A percentile compares a stretch with the other conserved stretches of the same genome.
These are phyloP conservation scores for Arthrobotrys iridis DNA, from an alignment of 2,329 filamentous ascomycete genomes.

Conservation along the genomic window DNA sequence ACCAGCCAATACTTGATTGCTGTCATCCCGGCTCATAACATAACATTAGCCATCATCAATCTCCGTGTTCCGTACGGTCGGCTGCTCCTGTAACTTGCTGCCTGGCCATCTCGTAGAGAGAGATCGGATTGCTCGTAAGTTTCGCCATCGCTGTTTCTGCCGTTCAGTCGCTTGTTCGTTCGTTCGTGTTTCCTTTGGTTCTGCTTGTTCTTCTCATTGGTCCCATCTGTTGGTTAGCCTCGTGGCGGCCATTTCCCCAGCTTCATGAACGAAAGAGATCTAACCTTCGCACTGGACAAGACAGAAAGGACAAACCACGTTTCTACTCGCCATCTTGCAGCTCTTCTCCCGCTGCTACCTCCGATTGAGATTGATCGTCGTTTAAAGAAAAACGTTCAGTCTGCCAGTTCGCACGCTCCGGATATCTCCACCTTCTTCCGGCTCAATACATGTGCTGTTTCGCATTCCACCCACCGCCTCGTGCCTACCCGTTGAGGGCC, in stretches of 20 bases:
- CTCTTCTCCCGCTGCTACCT: neutral
- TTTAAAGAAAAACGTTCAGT: too few relatives aligned
- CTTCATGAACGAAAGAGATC: conserved; percentile 8
- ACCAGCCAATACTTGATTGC: too few relatives aligned
- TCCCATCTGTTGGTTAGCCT: neutral
- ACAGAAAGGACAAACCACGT: conserved; percentile 10
- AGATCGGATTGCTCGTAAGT: too few relatives aligned
- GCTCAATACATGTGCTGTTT: conserved; percentile 20
- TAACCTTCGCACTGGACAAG: neutral
- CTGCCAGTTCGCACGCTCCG: conserved; percentile 14
- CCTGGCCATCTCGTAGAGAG: too few relatives aligned
- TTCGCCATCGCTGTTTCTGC: too few relatives aligned
- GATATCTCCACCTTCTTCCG: conserved; percentile 19
- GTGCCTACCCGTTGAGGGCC: conserved; percentile 11
- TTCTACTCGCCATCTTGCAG: neutral
- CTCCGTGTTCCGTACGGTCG: neutral
- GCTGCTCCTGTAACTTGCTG: too few relatives aligned
- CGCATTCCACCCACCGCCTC: neutral
- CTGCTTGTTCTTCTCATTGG: neutral
- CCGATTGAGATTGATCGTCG: neutral
- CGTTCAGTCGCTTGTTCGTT: neutral
- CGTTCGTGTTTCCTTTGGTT: neutral
- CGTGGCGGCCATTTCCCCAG: neutral
- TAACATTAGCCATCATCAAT: too few relatives aligned
- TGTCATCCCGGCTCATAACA: neutral